phyloP scores from a whole-genome alignment of 805 yeast species.

The Hanseniaspora singularis region DNA sequence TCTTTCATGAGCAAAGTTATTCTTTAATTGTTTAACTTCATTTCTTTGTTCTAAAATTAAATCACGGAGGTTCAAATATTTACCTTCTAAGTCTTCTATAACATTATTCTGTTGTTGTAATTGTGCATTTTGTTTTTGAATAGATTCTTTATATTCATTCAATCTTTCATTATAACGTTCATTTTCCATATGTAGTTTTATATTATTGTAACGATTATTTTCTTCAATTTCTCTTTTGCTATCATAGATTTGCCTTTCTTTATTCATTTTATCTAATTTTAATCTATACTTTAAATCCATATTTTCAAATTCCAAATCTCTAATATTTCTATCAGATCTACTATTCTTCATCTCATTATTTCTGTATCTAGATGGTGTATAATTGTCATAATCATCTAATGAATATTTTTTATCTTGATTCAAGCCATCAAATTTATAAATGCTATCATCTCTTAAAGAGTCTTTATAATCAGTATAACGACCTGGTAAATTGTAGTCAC shows the following conservation, averaged over 20 bases:
- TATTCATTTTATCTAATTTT: constrained; percentile 1
- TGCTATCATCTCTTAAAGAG: constrained; percentile 8
- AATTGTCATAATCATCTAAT: neutral
- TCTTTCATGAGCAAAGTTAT: constrained; percentile 6
- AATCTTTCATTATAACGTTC: neutral
- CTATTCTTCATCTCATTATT: too few species aligned
- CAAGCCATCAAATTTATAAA: neutral
- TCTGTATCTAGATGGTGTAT: neutral
- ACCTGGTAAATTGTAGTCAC: neutral
- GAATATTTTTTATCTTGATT: neutral
- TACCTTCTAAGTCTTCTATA: constrained; percentile 5
- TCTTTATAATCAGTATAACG: neutral
- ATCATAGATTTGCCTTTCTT: neutral
- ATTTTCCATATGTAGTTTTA: constrained; percentile 2
- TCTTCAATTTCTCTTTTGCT: neutral
- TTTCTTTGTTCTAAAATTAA: constrained; percentile 3
- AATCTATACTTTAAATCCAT: constrained; percentile 1
- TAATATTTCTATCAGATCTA: neutral
- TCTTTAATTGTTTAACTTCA: constrained; percentile 1
- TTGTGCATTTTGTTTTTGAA: neutral
- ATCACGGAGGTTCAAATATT: neutral
- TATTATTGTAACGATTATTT: neutral
- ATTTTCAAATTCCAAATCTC: constrained; percentile 9
- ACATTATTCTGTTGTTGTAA: constrained; percentile 2
- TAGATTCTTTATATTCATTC: constrained; percentile 6